Percentiles rank a stretch among this genome's conserved stretches.
These are phyloP conservation scores for Fusarium mundagurra DNA, from an alignment of 2,329 filamentous ascomycete genomes.

Conservation along the genomic window DNA sequence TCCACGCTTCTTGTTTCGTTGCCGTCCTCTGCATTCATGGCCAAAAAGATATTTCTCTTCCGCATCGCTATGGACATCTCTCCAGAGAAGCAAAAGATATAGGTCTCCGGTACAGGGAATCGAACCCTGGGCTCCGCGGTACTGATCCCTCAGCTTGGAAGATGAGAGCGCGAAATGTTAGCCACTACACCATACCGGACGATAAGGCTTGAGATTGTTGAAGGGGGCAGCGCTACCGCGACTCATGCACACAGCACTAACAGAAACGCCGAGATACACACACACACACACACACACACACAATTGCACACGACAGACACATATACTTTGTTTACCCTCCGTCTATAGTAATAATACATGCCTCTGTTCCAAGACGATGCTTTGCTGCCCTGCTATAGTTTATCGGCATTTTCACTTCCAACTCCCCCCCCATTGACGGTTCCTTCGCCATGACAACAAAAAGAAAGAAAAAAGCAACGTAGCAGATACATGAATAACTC, in stretches of 20 bases:
- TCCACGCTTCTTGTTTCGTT: background rate
- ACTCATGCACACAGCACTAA: background rate
- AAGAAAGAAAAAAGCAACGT: constrained; percentile 6
- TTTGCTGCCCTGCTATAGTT: constrained; percentile 23
- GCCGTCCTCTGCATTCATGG: no score
- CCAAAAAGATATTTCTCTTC: background rate
- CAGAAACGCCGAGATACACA: background rate
- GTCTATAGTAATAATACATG: constrained; percentile 46
- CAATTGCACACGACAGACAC: background rate
- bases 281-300: background rate
- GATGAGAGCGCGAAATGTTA: constrained; percentile 48
- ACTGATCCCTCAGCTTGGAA: constrained; percentile 27
- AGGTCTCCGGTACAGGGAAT: constrained; percentile 34
- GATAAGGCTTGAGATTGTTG: background rate
- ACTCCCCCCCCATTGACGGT: constrained; percentile 27
- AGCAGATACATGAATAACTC: constrained; percentile 31
- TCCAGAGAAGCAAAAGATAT: background rate
- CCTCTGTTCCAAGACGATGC: constrained; percentile 9
- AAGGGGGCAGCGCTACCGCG: constrained; percentile 6
- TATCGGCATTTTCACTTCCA: constrained; percentile 37
- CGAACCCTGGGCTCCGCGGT: constrained; percentile 41
- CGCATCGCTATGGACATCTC: background rate
- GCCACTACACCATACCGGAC: constrained; percentile 49
- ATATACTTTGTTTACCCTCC: constrained; percentile 23
- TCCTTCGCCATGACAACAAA: constrained; percentile 14